Conservation (phyloP, 495 filamentous ascomycete species). For the Trichoderma gamsii region DNA sequence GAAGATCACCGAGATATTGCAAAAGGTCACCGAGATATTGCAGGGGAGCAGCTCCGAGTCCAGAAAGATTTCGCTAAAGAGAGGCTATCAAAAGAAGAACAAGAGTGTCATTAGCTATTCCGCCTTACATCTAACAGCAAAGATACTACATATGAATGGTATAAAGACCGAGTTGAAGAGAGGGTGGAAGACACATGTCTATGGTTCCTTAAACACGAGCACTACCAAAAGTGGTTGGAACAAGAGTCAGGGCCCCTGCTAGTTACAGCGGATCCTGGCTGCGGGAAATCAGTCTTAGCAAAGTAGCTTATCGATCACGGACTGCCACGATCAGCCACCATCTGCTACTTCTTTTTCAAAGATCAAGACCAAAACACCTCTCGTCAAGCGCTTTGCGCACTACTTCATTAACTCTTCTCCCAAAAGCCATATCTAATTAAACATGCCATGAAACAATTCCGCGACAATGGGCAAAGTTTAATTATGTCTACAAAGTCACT, state of each 20-base stretch:
- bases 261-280: slow-evolving; percentile 43
- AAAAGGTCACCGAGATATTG: neutral
- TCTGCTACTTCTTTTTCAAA: slow-evolving; percentile 35
- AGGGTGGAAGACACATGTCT: slow-evolving; percentile 20
- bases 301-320: slow-evolving; percentile 33
- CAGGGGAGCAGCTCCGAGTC: neutral
- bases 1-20: too few species aligned
- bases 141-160: slow-evolving; percentile 38
- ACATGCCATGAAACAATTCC: slow-evolving; percentile 15
- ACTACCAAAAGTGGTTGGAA: slow-evolving; percentile 14
- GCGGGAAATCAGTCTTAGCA: slow-evolving; percentile 44
- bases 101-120: slow-evolving; percentile 31
- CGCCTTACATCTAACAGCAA: slow-evolving; percentile 22
- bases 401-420: slow-evolving; percentile 30
- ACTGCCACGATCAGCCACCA: slow-evolving; percentile 17
- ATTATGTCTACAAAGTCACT: slow-evolving; percentile 26
- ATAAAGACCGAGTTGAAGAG: slow-evolving; percentile 26
- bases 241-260: slow-evolving; percentile 22
- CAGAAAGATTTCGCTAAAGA: neutral
- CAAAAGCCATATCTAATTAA: slow-evolving; percentile 18
- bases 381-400: slow-evolving; percentile 27
- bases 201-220: slow-evolving; percentile 30
- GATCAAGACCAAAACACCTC: slow-evolving; percentile 24
- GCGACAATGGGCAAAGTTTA: neutral
- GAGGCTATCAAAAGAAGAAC: slow-evolving; percentile 20